Base-by-base conservation (phyloP, 176 grass and related monocot species). In the Elymus sibiricus region DNA sequence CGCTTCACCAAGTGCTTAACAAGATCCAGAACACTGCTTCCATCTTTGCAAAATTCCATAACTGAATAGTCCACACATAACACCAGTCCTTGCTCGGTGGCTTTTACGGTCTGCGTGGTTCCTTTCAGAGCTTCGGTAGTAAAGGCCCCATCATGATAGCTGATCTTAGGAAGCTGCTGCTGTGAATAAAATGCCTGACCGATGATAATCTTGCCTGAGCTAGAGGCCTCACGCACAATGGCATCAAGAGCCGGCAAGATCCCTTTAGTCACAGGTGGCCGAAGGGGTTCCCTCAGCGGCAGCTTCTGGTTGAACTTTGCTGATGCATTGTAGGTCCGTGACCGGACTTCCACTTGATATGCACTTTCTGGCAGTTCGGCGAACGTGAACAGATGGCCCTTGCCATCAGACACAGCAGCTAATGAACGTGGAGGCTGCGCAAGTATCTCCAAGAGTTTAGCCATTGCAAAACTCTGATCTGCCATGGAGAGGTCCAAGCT, bases 161-260 rank as follows among this genome's bases (percentile, higher is more conserved):
- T 37, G 19, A 74, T 8, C 16, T 17, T 0, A 67, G 58, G 35
- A 4, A 4, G 17, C 34, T 72, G 53, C 53, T 58, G 26, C 19
- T 26, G 67, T 62, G 85, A 87, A 81, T 90, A 92, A 68, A 92
- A 88, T 76, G 73, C 53, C 39, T 53, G 84, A n/a, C 83, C 86
- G 44, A 82, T 19, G 12, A 73, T 83, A 63, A 92, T 79, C 80
- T 78, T 89, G 63, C 37, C 58, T 61, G 40, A 83, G 37, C 69
- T n/a, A 22, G 84, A 92, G 61, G 86, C 87, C 80, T 87, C 84
- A 49, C 87, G 80, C 25, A 92, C 84, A 84, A 90, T 84, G 58
- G 87, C 77, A 76, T 90, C 82, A 74, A 92, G 76, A 37, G 84
- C 76, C 46, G 81, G 84, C 77, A 87, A 81, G 25, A 92, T 44